Conservation (phyloP, 768 basidiomycete genomes). For the Lactifluus rugatus region DNA sequence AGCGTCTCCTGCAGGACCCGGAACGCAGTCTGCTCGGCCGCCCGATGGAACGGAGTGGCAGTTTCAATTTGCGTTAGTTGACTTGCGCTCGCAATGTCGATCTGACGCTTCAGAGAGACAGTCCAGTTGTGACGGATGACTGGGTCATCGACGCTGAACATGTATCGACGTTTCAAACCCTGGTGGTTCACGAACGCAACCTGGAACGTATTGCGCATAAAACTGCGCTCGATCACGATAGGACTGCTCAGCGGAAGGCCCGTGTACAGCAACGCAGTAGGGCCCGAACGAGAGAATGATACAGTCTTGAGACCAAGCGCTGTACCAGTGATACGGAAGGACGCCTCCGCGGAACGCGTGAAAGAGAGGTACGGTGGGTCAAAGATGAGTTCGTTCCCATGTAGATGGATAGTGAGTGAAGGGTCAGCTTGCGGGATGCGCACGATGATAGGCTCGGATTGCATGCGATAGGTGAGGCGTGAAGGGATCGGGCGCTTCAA, state of each 20-base stretch:
- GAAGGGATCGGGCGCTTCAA: conserved; percentile 68
- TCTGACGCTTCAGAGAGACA: conserved; percentile 54
- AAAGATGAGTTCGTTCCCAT: conserved; percentile 81
- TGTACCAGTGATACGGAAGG: conserved; percentile 86
- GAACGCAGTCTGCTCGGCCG: conserved; percentile 69
- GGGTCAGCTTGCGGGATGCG: conserved; percentile 80
- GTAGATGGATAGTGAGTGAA: conserved; percentile 70
- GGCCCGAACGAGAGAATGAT: conserved; percentile 74
- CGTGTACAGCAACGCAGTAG: conserved; percentile 73
- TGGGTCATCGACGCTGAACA: conserved; percentile 86
- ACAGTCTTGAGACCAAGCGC: conserved; percentile 76
- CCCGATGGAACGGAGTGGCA: conserved; percentile 42
- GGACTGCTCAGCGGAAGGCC: conserved; percentile 72
- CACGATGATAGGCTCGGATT: conserved; percentile 82
- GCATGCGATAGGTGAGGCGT: conserved; percentile 75
- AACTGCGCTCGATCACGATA: conserved; percentile 78
- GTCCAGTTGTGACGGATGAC: conserved; percentile 69
- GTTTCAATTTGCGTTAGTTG: conserved; percentile 23
- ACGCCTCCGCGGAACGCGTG: conserved; percentile 63
- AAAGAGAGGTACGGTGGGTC: conserved; percentile 83
- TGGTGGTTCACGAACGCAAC: conserved; percentile 68
- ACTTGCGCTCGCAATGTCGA: conserved; percentile 38
- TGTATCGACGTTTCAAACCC: conserved; percentile 72
- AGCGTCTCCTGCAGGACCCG: conserved; percentile 79
- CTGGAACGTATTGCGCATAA: conserved; percentile 97